A percentile compares a stretch with the other conserved stretches of the same genome.
Conservation (phyloP, 345 rosid species). For the Arabis hirsuta region DNA sequence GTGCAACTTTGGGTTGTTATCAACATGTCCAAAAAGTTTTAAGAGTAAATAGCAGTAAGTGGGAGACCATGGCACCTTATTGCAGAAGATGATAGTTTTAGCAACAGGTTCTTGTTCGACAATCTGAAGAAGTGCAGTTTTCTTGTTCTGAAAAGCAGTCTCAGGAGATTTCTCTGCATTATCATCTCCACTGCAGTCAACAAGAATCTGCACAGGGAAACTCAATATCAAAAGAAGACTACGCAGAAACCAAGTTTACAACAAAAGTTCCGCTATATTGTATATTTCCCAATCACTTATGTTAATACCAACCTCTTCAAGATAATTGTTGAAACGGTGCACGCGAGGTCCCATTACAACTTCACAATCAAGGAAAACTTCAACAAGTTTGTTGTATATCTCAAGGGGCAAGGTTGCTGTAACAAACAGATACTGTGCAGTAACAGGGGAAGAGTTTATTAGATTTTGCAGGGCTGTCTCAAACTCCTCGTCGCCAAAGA, state of each 20-base stretch:
- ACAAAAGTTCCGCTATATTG: neutral
- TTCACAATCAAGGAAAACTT: slow-evolving; percentile 81
- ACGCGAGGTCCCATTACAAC: slow-evolving; percentile 93
- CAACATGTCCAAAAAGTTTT: neutral
- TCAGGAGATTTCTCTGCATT: slow-evolving; percentile 66
- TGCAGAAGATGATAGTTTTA: slow-evolving; percentile 86
- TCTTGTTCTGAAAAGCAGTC: slow-evolving; percentile 81
- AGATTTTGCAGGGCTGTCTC: slow-evolving; percentile 72
- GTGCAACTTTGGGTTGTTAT: slow-evolving; percentile 23
- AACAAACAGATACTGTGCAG: slow-evolving; percentile 83
- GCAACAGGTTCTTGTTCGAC: slow-evolving; percentile 62
- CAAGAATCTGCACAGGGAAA: slow-evolving; percentile 62
- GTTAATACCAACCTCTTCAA: slow-evolving; percentile 74
- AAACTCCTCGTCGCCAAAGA: slow-evolving; percentile 79
- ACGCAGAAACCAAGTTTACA: slow-evolving; percentile 20
- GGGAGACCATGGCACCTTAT: slow-evolving; percentile 60
- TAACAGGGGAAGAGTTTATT: slow-evolving; percentile 70
- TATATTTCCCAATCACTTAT: slow-evolving; percentile 10
- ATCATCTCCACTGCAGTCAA: slow-evolving; percentile 90
- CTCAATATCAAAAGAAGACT: slow-evolving; percentile 7
- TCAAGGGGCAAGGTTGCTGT: slow-evolving; percentile 90
- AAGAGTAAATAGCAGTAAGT: neutral
- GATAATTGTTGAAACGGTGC: slow-evolving; percentile 79
- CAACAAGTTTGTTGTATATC: slow-evolving; percentile 82
- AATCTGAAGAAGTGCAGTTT: slow-evolving; percentile 74